Evolutionary conservation across 108 stramenopile species (phyloP), one percentile per base, ranked within the genome.

Genomic region (Pseudonitzschia delicatissima): DNA sequence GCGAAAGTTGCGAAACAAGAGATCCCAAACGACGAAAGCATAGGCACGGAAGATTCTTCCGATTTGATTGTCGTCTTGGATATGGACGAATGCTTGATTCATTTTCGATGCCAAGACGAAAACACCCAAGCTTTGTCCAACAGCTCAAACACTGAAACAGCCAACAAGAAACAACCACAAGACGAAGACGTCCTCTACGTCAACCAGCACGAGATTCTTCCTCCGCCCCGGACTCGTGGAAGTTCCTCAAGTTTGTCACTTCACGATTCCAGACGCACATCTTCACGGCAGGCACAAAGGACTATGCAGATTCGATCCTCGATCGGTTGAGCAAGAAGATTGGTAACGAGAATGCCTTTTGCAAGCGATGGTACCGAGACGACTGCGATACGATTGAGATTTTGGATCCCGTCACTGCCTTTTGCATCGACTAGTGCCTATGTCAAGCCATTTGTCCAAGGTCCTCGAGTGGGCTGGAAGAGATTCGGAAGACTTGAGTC

Each of bases 31-130:
- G n/a, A n/a, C n/a, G n/a, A n/a, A n/a, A n/a, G n/a, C n/a, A n/a
- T n/a, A n/a, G n/a, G n/a, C n/a, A n/a, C n/a, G n/a, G n/a, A n/a
- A n/a, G n/a, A 48, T 23, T 29, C 53, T 31, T 55, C 53, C 26
- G 53, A 55, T 55, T 29, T 55, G 31, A 55, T 55, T 7, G 53
- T 55, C 29, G 53, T 55, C 3, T 33, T 55, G 15, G 53, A 55
- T 18, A 33, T 55, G 53, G 53, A 55, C 53, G 53, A 55, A n/a
- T 55, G 53, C 17, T 28, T 55, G 2, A 55, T 55, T 27, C 53
- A 55, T 55, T 55, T 34, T n/a, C 47, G 17, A 48, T 7, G 21
- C 8, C 47, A 21, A 48, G 47, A 48, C 1, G 13, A 28, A 9
- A 13, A 7, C 50, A 51, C 13, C 50, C 23, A 55, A 39, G 37